A percentile compares a stretch with the other conserved stretches of the same genome.
Evolutionary conservation across 306 rosid species (phyloP).

Genomic region (Casuarina cunninghamiana): DNA sequence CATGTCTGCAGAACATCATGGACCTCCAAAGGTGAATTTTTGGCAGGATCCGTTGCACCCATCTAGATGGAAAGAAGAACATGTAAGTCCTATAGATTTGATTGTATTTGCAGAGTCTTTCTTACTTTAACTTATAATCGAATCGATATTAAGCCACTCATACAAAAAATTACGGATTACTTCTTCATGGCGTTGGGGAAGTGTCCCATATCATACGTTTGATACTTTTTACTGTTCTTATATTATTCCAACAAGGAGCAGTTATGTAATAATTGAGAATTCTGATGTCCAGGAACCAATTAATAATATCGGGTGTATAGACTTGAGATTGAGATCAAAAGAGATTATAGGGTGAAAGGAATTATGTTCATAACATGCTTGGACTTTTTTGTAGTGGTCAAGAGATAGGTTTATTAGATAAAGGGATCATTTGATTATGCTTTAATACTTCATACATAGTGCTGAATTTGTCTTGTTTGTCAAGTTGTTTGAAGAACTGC

Average conservation of each 20-base stretch:
- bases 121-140: not conserved
- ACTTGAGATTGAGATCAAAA: not conserved
- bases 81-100: conserved; percentile 32
- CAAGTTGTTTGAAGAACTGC: not conserved
- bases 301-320: not conserved
- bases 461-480: not conserved
- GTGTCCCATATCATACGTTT: not conserved
- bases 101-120: not conserved
- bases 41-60: conserved; percentile 69
- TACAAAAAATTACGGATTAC: not conserved
- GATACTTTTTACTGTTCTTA: not conserved
- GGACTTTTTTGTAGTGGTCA: not conserved
- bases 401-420: not conserved
- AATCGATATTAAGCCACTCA: not conserved
- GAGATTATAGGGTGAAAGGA: not conserved
- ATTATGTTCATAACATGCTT: not conserved
- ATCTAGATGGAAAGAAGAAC: conserved; percentile 74
- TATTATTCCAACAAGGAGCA: too few species aligned
- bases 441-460: too few species aligned
- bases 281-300: not conserved
- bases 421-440: not conserved
- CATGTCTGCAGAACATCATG: conserved; percentile 53
- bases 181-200: not conserved
- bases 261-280: not conserved
- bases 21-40: conserved; percentile 65